phyloP scores from a whole-genome alignment of 257 asterid genomes.

The Solanum megistacrolobum region DNA sequence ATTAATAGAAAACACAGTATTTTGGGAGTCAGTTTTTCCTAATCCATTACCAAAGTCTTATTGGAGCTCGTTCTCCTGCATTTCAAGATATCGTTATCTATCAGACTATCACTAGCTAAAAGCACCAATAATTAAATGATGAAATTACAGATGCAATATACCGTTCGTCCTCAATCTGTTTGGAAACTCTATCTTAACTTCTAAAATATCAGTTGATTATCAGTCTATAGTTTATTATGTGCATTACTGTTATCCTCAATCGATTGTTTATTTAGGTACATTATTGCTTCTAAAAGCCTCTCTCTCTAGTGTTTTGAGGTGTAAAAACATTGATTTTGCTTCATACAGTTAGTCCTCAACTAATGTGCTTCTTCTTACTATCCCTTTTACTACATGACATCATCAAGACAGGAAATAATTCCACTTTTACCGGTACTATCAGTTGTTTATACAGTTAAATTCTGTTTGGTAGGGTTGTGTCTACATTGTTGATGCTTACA shows the following conservation, averaged over 20 bases:
- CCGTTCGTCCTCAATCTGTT: background rate
- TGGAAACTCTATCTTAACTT: background rate
- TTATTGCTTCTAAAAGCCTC: background rate
- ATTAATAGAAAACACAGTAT: background rate
- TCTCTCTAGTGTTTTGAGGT: background rate
- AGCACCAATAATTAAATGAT: background rate
- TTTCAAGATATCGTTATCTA: background rate
- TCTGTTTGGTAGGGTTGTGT: slow-evolving; percentile 62
- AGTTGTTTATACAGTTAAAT: background rate
- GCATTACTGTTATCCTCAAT: background rate
- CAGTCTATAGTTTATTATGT: background rate
- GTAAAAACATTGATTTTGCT: background rate
- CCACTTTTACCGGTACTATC: background rate
- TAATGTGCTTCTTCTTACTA: background rate
- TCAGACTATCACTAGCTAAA: background rate
- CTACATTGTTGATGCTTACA: slow-evolving; percentile 82
- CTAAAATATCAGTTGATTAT: background rate
- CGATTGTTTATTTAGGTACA: background rate
- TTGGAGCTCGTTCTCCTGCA: background rate
- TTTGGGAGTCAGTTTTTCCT: background rate
- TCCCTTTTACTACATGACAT: background rate
- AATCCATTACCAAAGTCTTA: background rate
- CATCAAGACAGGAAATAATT: background rate
- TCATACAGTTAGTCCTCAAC: background rate
- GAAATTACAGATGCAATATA: background rate